Conservation (phyloP, 768 basidiomycete species). For the Boletus reticulatus region DNA sequence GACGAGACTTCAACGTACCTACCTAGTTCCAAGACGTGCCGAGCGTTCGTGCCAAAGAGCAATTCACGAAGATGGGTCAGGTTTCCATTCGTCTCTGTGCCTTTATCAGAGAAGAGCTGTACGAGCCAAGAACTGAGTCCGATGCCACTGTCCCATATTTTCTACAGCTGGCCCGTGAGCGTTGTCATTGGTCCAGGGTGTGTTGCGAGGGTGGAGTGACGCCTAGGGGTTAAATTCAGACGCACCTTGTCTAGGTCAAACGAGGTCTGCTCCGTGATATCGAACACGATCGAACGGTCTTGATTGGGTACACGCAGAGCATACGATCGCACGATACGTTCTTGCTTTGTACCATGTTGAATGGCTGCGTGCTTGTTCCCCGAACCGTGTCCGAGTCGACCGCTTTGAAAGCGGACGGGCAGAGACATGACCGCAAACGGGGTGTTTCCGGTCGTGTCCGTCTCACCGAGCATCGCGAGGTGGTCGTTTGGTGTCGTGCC, state of each 20-base stretch:
- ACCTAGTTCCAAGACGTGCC: conserved; percentile 67
- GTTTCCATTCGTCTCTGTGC: not conserved
- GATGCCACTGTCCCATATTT: conserved; percentile 96
- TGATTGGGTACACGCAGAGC: not conserved
- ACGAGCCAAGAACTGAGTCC: conserved; percentile 81
- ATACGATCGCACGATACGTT: conserved; percentile 48
- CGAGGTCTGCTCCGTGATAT: conserved; percentile 75
- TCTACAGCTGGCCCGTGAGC: conserved; percentile 46
- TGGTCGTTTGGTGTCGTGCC: conserved; percentile 27
- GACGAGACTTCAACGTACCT: conserved; percentile 40
- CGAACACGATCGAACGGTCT: conserved; percentile 32
- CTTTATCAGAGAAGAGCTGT: conserved; percentile 25
- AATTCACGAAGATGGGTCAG: conserved; percentile 28
- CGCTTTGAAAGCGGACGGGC: conserved; percentile 49
- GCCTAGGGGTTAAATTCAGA: not conserved
- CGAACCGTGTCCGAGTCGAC: conserved; percentile 13
- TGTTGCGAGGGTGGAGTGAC: not conserved
- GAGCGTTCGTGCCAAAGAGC: conserved; percentile 39
- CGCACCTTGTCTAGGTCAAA: conserved; percentile 92
- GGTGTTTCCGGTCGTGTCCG: conserved; percentile 35
- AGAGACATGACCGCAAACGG: conserved; percentile 69
- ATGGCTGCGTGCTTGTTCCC: conserved; percentile 4
- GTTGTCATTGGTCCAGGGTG: not conserved
- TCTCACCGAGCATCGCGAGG: conserved; percentile 42
- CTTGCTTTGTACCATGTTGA: conserved; percentile 51